These are phyloP conservation scores for Cryptosporidium muris DNA, from an alignment of 169 alveolate genomes.

Conservation along the genomic window DNA sequence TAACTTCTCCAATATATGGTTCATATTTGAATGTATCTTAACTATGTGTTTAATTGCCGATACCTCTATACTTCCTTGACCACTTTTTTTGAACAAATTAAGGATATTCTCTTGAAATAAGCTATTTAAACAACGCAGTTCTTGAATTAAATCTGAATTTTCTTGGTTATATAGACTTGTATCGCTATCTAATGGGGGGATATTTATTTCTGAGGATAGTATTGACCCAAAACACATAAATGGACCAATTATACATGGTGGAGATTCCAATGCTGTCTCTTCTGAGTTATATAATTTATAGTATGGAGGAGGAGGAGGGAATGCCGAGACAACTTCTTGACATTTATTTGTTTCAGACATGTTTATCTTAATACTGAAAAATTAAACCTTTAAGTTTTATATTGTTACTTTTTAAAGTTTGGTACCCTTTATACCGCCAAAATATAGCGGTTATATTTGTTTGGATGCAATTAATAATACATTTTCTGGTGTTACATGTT, in stretches of 20 bases:
- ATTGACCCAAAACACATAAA: slow-evolving; percentile 66
- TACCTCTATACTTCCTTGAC: slow-evolving; percentile 24
- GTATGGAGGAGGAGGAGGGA: slow-evolving; percentile 72
- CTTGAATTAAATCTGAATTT: slow-evolving; percentile 16
- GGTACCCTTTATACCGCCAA: neutral
- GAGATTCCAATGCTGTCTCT: slow-evolving; percentile 28
- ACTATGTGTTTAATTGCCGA: slow-evolving; percentile 27
- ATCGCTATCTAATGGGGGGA: slow-evolving; percentile 58
- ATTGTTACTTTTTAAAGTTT: neutral
- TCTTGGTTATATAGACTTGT: slow-evolving; percentile 24
- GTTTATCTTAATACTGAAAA: neutral
- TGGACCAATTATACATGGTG: slow-evolving; percentile 61
- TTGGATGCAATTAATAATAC: slow-evolving; percentile 21
- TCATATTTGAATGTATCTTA: slow-evolving; percentile 43
- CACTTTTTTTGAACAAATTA: slow-evolving; percentile 30
- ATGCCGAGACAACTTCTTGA: slow-evolving; percentile 33
- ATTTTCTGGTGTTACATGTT: slow-evolving; percentile 50
- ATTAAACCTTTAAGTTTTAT: neutral
- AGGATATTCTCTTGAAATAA: slow-evolving; percentile 36
- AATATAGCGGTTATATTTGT: slow-evolving; percentile 17
- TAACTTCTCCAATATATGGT: slow-evolving; percentile 48
- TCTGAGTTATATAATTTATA: slow-evolving; percentile 30
- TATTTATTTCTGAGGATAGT: slow-evolving; percentile 49
- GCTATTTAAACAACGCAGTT: slow-evolving; percentile 13
- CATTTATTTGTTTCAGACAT: slow-evolving; percentile 6